Evolutionary conservation across 2,329 filamentous ascomycete species (phyloP).

Genomic region (Fusarium dimerum): DNA sequence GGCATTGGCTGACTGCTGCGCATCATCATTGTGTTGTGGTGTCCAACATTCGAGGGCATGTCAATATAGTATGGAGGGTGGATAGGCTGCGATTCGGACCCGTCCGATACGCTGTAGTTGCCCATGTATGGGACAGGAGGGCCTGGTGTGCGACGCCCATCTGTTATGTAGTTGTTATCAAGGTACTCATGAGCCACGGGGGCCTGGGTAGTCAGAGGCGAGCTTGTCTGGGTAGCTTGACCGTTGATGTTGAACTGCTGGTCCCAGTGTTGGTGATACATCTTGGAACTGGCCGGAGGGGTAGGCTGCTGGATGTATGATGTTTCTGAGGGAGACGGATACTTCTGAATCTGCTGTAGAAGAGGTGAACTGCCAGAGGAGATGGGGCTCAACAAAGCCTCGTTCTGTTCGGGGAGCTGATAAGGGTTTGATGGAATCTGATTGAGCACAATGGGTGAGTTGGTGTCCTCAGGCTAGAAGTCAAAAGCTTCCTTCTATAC

Average conservation of each 20-base stretch:
- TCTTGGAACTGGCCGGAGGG: constrained; percentile 48
- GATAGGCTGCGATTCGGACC: constrained; percentile 27
- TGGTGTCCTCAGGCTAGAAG: no score
- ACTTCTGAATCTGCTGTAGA: constrained; percentile 44
- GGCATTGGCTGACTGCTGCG: constrained; percentile 21
- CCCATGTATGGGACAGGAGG: constrained; percentile 41
- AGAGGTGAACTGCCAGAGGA: constrained; percentile 51
- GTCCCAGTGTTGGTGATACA: constrained; percentile 44
- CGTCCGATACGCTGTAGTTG: constrained; percentile 38
- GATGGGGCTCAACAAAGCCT: constrained; percentile 53
- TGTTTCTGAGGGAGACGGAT: constrained; percentile 39
- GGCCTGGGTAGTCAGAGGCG: constrained; percentile 46
- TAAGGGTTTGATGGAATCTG: no score
- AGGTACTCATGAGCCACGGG: constrained; percentile 37
- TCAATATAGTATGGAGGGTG: constrained; percentile 33
- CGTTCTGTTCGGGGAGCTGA: constrained; percentile 41
- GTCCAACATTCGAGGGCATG: constrained; percentile 25
- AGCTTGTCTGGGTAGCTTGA: constrained; percentile 43
- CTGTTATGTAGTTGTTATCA: constrained; percentile 39
- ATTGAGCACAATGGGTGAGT: no score
- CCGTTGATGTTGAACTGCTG: constrained; percentile 43
- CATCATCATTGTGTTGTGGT: constrained; percentile 30
- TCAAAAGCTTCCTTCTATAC: neutral
- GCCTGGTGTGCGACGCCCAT: constrained; percentile 40
- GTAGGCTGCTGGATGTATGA: constrained; percentile 47